Evolutionary conservation across 2,329 filamentous ascomycete genomes (phyloP), one percentile per base, ranked within the genome.

Genomic region (Incumbomyces delicatus): DNA sequence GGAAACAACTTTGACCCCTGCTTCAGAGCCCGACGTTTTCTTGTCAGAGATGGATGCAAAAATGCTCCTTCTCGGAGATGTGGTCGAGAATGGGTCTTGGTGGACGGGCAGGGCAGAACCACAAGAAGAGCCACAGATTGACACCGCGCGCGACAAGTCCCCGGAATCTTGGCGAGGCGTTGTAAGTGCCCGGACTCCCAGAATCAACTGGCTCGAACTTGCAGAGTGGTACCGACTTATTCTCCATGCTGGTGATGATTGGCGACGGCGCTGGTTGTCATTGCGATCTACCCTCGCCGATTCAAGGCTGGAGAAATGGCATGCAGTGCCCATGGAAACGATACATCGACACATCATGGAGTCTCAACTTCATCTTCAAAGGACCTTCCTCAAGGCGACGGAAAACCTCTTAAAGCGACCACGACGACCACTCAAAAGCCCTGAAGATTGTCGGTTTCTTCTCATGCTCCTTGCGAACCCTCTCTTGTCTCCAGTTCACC

Each of bases 361-460:
- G 51, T 85, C 82, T 1, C 81, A 87, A 58, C 71, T 78, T 20
- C 84, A 89, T 61, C 64, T 80, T 12, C 81, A 86, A 49, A 73
- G 80, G 46, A 74, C 79, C 1, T 65, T 95, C 6, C 68, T 95
- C 18, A 94, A 89, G 62, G 80, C 81, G 8, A 85, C 80, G 0
- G 89, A 95, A 61, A 80, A 76, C 55, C 65, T 94, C 6, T 70
- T 95, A 16, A 94, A 89, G 63, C 77, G 87, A 14, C 88, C 89
- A 0, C 80, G 85, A 1, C 76, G 81, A 29, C 77, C 77, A 5
- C 63, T 95, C 42, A 75, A 72, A 40, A 76, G 78, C 20, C 78
- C 85, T 0, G 76, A 81, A 50, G 80, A 94, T 56, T 69, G 85
- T 33, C 76, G 88, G 5, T 92, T 90, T 61, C 68, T 95, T 14